phyloP scores from a whole-genome alignment of 768 basidiomycete species.

The Russula ochroleuca region DNA sequence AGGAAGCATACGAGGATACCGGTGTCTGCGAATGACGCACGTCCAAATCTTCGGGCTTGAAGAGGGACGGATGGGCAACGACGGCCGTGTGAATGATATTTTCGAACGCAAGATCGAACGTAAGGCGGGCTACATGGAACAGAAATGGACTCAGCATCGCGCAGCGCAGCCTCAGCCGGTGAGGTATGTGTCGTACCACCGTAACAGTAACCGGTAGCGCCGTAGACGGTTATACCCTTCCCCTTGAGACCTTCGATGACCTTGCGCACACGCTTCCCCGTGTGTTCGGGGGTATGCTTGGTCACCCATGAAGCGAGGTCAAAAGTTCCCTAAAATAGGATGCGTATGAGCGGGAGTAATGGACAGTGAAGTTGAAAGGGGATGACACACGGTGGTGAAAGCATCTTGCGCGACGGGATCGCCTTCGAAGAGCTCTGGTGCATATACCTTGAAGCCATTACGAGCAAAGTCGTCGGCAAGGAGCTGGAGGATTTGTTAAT shows the following conservation, averaged over 20 bases:
- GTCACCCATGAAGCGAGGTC: conserved; percentile 12
- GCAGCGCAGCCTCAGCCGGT: no score
- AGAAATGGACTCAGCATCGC: background rate
- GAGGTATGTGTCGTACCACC: conserved; percentile 21
- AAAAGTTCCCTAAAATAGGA: conserved; percentile 9
- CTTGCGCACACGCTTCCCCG: conserved; percentile 28
- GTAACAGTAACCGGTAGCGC: conserved; percentile 34
- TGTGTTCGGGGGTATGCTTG: conserved; percentile 26
- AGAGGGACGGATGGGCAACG: conserved; percentile 46
- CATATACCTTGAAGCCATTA: conserved; percentile 36
- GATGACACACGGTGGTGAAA: conserved; percentile 22
- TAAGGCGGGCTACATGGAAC: conserved; percentile 14
- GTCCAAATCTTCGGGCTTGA: conserved; percentile 40
- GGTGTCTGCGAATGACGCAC: conserved; percentile 24
- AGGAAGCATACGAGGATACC: background rate
- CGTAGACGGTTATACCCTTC: conserved; percentile 33
- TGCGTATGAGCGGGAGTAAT: background rate
- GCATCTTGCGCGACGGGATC: conserved; percentile 31
- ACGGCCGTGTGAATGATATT: conserved; percentile 38
- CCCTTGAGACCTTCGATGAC: conserved; percentile 33
- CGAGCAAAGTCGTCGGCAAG: conserved; percentile 43
- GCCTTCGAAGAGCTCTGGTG: conserved; percentile 26
- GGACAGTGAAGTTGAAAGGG: background rate
- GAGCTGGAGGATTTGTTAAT: conserved; percentile 31
- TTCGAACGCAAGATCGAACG: conserved; percentile 41